phyloP scores from a whole-genome alignment of 2,329 filamentous ascomycete species.

The Bertia moriformis region DNA sequence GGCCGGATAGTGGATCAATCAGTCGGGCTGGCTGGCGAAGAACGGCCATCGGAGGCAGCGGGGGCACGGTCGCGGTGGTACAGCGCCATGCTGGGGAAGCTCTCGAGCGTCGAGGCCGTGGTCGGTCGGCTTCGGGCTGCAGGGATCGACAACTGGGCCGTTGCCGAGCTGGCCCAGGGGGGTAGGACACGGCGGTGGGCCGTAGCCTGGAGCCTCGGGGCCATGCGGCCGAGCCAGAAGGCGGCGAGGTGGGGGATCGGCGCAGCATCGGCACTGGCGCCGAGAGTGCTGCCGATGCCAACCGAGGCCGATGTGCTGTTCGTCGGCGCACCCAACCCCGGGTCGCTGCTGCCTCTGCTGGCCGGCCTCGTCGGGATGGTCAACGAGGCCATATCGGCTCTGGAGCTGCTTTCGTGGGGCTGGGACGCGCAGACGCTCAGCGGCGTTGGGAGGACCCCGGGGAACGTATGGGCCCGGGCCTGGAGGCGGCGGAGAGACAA shows the following conservation, averaged over 20 bases:
- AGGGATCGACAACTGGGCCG: conserved; percentile 62
- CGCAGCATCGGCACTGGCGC: conserved; percentile 9
- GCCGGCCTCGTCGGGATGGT: conserved; percentile 23
- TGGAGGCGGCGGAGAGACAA: conserved; percentile 42
- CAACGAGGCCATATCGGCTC: conserved; percentile 28
- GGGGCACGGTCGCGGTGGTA: conserved; percentile 64
- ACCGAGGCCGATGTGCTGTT: conserved; percentile 23
- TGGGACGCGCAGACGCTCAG: conserved; percentile 38
- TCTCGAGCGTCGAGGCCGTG: conserved; percentile 48
- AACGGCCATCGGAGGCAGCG: too few species aligned
- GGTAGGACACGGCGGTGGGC: conserved; percentile 73
- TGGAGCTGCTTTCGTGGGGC: conserved; percentile 47
- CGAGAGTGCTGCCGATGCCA: conserved; percentile 20
- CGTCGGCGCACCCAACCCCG: conserved; percentile 33
- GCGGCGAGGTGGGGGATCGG: conserved; percentile 29
- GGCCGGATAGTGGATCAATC: conserved; percentile 58
- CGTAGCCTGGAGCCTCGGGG: conserved; percentile 71
- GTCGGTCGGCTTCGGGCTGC: conserved; percentile 41
- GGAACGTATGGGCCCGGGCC: conserved; percentile 66
- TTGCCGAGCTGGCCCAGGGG: conserved; percentile 67
- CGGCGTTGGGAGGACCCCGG: conserved; percentile 48
- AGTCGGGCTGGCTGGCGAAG: conserved; percentile 34
- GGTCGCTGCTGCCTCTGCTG: conserved; percentile 35
- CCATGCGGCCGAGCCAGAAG: conserved; percentile 41
- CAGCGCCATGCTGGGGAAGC: conserved; percentile 77